Base-by-base conservation (phyloP, 371 early-diverging fungal species). In the Lichtheimia corymbifera region DNA sequence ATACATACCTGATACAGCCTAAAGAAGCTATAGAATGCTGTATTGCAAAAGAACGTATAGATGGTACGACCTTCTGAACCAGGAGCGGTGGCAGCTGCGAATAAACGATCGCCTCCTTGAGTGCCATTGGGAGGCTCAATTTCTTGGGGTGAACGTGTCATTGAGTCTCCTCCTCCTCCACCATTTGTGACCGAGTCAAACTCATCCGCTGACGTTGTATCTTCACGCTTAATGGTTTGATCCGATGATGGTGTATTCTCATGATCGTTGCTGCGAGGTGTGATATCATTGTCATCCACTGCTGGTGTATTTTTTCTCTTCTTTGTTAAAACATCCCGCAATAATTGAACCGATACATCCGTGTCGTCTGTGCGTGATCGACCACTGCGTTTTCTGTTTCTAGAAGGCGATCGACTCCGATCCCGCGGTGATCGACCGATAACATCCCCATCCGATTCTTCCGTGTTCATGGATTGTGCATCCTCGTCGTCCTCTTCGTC, bases 1-100 rank as follows among this genome's bases (percentile, higher is more conserved):
- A 22, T 22, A 2, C 35, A 25, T 72, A 91, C 91, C 82, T 93
- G 88, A 62, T 89, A 92, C 50, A 93, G 86, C 49, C 97, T 75
- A 73, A 97, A 87, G 63, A 98, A 93, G 50, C 86, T 88, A 70
- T 93, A 98, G 59, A 91, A 91, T 25, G 71, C 74, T 30, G 83
- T 88, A 67, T 97, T 94, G 28, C 86, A 88, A 74, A 88, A 88
- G 59, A 91, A 83, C 57, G 76, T 80, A 58, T 77, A 78, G 5
- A 75, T 50, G 2, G 70, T 64, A 42, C 82, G 70, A 61, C 77
- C 65, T 27, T 62, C 9, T 58, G 53, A 13, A 27, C 59, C 18
- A 52, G 68, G 17, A 60, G 78, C 79, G 42, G 70, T 71, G 22
- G 77, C 79, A 17, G 79, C 79, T n/a, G 78, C 77, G 55, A 72